Evolutionary conservation across 805 yeast species (phyloP).

Genomic region (Ogataea chonburiensis): DNA sequence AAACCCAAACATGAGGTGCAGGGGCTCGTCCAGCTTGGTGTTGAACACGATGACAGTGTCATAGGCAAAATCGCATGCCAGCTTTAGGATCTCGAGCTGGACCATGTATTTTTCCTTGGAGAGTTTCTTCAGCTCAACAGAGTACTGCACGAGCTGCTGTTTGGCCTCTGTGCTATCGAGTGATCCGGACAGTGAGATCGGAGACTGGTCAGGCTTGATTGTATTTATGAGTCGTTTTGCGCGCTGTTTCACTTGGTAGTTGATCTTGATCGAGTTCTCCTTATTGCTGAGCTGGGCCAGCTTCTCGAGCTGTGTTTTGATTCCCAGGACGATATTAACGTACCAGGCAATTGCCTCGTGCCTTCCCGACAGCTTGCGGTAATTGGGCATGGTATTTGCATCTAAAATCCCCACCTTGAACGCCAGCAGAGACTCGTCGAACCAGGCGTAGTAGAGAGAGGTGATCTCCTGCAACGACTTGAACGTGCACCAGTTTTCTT

Average conservation of each 20-base stretch:
- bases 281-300: slow-evolving; percentile 43
- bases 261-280: slow-evolving; percentile 55
- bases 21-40: slow-evolving; percentile 32
- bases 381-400: slow-evolving; percentile 29
- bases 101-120: slow-evolving; percentile 37
- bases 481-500: slow-evolving; percentile 40
- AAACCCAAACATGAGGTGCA: slow-evolving; percentile 33
- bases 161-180: slow-evolving; percentile 11
- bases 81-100: slow-evolving; percentile 41
- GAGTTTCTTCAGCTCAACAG: slow-evolving; percentile 33
- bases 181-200: slow-evolving; percentile 18
- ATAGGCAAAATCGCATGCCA: slow-evolving; percentile 46
- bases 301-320: slow-evolving; percentile 49
- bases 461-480: slow-evolving; percentile 49
- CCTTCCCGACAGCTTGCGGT: slow-evolving; percentile 41
- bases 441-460: slow-evolving; percentile 60
- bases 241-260: slow-evolving; percentile 57
- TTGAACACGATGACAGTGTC: slow-evolving; percentile 48
- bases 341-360: slow-evolving; percentile 74
- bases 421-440: slow-evolving; percentile 61
- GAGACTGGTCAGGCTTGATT: slow-evolving; percentile 20
- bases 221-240: slow-evolving; percentile 37
- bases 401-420: slow-evolving; percentile 51
- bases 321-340: slow-evolving; percentile 56
- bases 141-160: slow-evolving; percentile 12